phyloP scores from a whole-genome alignment of 2,329 filamentous ascomycete genomes.

The Ilyonectria destructans region DNA sequence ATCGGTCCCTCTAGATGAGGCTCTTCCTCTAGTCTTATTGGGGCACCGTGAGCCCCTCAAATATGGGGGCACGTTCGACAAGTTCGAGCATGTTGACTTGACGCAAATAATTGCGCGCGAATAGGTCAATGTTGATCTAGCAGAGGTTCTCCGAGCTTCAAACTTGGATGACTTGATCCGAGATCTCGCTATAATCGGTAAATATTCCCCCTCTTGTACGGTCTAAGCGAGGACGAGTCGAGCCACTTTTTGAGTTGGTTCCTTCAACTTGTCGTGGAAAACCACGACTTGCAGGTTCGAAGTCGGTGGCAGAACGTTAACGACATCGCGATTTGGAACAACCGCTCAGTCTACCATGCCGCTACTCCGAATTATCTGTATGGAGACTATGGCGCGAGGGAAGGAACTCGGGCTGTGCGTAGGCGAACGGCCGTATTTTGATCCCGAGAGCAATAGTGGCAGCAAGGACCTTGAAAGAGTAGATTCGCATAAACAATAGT shows the following conservation, averaged over 20 bases:
- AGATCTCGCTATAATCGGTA: conserved; percentile 75
- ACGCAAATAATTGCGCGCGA: conserved; percentile 71
- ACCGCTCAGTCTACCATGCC: conserved; percentile 67
- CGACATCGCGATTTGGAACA: conserved; percentile 71
- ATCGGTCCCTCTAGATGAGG: too few relatives aligned
- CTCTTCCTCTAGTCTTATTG: too few relatives aligned
- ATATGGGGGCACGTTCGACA: conserved; percentile 16
- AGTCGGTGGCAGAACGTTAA: conserved; percentile 59
- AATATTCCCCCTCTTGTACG: conserved; percentile 51
- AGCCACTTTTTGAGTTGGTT: conserved; percentile 65
- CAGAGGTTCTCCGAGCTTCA: conserved; percentile 62
- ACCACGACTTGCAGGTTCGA: conserved; percentile 70
- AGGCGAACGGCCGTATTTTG: conserved; percentile 65
- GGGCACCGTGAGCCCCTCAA: too few relatives aligned
- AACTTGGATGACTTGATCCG: conserved; percentile 71
- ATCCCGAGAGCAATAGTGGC: conserved; percentile 57
- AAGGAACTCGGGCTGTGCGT: background rate
- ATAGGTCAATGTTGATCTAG: conserved; percentile 66
- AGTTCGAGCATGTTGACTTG: conserved; percentile 49
- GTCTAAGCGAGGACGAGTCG: conserved; percentile 63
- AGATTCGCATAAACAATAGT: too few relatives aligned
- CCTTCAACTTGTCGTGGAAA: conserved; percentile 64
- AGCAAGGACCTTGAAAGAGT: background rate
- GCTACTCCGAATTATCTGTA: conserved; percentile 63
- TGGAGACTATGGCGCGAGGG: background rate